Conservation (phyloP, 2,329 filamentous ascomycete species). For the Aspergillus chevalieri region DNA sequence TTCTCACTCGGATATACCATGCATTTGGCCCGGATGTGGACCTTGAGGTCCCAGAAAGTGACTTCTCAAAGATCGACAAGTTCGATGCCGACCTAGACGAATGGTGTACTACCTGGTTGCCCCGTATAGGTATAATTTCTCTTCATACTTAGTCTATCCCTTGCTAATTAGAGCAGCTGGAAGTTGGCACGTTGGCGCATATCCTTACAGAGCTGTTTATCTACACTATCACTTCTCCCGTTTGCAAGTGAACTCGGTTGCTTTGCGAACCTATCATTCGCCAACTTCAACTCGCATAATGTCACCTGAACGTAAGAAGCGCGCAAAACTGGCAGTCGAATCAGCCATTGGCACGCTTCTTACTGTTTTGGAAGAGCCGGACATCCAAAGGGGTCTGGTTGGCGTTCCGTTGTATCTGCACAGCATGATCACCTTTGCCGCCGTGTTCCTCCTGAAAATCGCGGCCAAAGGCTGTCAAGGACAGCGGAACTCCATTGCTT, state of each 20-base stretch:
- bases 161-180: constrained; percentile 26
- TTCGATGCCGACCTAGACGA: constrained; percentile 35
- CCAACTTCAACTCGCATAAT: constrained; percentile 32
- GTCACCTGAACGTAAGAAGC: constrained; percentile 41
- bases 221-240: constrained; percentile 49
- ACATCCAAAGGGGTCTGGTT: constrained; percentile 37
- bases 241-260: constrained; percentile 46
- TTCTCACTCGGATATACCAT: constrained; percentile 40
- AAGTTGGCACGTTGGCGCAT: constrained; percentile 43
- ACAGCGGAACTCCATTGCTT: constrained; percentile 34
- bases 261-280: constrained; percentile 42
- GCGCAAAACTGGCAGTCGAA: constrained; percentile 39
- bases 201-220: constrained; percentile 46
- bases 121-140: constrained; percentile 26
- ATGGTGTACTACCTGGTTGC: constrained; percentile 33
- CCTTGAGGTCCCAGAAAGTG: constrained; percentile 34
- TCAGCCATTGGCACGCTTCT: constrained; percentile 39
- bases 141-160: background rate
- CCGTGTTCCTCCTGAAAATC: constrained; percentile 42
- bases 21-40: constrained; percentile 41
- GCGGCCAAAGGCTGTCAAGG: constrained; percentile 34
- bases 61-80: constrained; percentile 35
- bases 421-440: constrained; percentile 44
- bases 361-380: constrained; percentile 38
- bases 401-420: constrained; percentile 43